Evolutionary conservation across 2,329 filamentous ascomycete genomes (phyloP).

Genomic region (Arthrobotrys megalospora): DNA sequence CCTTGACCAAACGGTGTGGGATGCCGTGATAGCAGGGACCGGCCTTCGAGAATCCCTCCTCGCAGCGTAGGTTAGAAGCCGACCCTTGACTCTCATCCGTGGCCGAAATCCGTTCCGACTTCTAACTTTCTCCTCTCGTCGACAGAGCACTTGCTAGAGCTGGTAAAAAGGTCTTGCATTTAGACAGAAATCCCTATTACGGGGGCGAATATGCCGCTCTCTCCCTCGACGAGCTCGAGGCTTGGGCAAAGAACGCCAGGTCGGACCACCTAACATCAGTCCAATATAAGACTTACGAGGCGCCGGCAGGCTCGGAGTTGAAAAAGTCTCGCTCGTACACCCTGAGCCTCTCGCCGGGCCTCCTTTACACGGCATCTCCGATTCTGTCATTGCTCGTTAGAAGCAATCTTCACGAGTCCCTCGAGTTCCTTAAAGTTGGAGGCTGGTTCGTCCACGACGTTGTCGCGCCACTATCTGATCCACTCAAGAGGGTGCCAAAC

Average conservation of each 20-base stretch:
- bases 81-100: neutral
- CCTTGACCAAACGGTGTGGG: conserved; percentile 71
- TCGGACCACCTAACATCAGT: conserved; percentile 11
- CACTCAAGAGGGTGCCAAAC: conserved; percentile 82
- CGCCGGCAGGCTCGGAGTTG: conserved; percentile 68
- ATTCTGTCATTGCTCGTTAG: conserved; percentile 87
- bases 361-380: conserved; percentile 86
- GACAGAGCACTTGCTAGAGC: conserved; percentile 63
- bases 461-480: conserved; percentile 65
- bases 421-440: conserved; percentile 93
- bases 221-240: conserved; percentile 59
- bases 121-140: conserved; percentile 15
- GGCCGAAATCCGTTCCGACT: neutral
- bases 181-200: conserved; percentile 63
- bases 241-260: conserved; percentile 51
- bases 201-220: conserved; percentile 62
- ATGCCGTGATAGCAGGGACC: conserved; percentile 72
- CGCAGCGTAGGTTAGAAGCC: conserved; percentile 69
- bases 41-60: conserved; percentile 72
- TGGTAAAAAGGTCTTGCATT: conserved; percentile 62
- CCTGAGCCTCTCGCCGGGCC: conserved; percentile 84
- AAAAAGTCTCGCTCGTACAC: conserved; percentile 82
- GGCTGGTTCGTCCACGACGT: conserved; percentile 83
- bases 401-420: conserved; percentile 86
- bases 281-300: conserved; percentile 25